Evolutionary conservation across 208 protist genomes (phyloP).

Genomic region (Zelonia costaricensis): DNA sequence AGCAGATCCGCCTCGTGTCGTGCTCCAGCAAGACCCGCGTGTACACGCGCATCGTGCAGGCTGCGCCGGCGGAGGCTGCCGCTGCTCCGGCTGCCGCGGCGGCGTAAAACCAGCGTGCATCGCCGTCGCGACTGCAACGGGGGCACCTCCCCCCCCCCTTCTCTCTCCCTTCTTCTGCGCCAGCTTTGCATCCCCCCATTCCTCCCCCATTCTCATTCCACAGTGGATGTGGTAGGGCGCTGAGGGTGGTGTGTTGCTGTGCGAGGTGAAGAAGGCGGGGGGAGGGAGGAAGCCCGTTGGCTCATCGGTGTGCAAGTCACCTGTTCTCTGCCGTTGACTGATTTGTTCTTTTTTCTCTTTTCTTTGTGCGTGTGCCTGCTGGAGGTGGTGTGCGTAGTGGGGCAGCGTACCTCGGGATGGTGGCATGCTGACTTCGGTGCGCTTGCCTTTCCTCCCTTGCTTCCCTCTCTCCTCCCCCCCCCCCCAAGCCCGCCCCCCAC

Average conservation of each 20-base stretch:
- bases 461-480: neutral
- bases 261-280: too few relatives aligned
- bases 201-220: neutral
- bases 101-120: slow-evolving; percentile 16
- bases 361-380: neutral
- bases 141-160: too few relatives aligned
- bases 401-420: too few relatives aligned
- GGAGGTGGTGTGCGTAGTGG: neutral
- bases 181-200: neutral
- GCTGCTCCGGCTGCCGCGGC: slow-evolving; percentile 19
- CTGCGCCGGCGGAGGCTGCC: slow-evolving; percentile 26
- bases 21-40: slow-evolving; percentile 80
- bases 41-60: slow-evolving; percentile 75
- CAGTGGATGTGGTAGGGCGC: neutral
- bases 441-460: neutral
- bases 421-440: neutral
- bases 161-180: neutral
- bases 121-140: neutral
- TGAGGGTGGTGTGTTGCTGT: neutral
- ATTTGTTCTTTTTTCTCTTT: slow-evolving; percentile 1
- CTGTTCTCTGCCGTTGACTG: neutral
- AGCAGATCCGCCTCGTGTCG: slow-evolving; percentile 77
- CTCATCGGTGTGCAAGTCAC: neutral
- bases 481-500: neutral
- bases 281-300: too few relatives aligned